Percentiles rank a stretch among this genome's conserved stretches.
phyloP scores from a whole-genome alignment of 495 filamentous ascomycete species.

The Elasticomyces elasticus region DNA sequence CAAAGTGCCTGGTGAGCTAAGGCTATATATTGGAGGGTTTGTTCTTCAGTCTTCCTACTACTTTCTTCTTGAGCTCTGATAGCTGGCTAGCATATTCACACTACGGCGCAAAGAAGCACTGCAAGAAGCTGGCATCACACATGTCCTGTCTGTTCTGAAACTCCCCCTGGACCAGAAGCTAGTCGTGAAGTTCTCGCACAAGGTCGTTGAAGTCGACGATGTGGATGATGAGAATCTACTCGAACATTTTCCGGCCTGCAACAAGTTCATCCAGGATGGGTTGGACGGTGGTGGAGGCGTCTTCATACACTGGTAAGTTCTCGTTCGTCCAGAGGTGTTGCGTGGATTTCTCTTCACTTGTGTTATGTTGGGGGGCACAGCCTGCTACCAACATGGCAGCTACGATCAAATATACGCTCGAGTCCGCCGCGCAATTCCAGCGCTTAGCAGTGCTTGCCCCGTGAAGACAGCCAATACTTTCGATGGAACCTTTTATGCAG shows the following conservation, averaged over 20 bases:
- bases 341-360: too few relatives aligned
- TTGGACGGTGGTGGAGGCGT: constrained; percentile 57
- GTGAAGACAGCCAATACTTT: too few relatives aligned
- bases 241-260: constrained; percentile 62
- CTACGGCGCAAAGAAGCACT: constrained; percentile 59
- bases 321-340: too few relatives aligned
- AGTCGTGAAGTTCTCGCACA: constrained; percentile 53
- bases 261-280: constrained; percentile 72
- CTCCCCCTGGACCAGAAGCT: constrained; percentile 46
- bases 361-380: background rate
- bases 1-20: constrained; percentile 56
- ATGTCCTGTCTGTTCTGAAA: constrained; percentile 74
- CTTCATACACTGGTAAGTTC: constrained; percentile 62
- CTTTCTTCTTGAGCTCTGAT: background rate
- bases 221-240: constrained; percentile 76
- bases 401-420: too few relatives aligned
- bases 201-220: constrained; percentile 77
- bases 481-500: too few relatives aligned
- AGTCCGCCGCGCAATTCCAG: too few relatives aligned
- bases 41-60: constrained; percentile 25
- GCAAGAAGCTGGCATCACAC: constrained; percentile 65
- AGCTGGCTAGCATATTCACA: constrained; percentile 55
- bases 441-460: too few relatives aligned
- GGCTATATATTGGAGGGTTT: constrained; percentile 79
- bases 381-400: too few relatives aligned